Base-by-base conservation (phyloP, 2,329 filamentous ascomycete genomes). In the Colletotrichum orchidophilum region DNA sequence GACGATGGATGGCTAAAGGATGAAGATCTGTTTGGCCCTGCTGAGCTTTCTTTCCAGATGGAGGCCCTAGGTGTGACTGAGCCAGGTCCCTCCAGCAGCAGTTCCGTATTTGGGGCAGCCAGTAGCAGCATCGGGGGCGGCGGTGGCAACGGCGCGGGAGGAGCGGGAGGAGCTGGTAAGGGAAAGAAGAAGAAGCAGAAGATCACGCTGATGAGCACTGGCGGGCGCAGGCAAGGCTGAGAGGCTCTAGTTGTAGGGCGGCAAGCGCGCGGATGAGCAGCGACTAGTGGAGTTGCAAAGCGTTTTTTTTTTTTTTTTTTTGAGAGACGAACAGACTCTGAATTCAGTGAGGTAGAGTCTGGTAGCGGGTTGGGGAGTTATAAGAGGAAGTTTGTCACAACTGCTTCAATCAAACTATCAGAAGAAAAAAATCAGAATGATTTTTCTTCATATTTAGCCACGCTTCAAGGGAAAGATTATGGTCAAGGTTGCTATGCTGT, bases 1-100 rank as follows among this genome's bases (percentile, higher is more conserved):
- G 90, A 95, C 73, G 95, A 98, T 78, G 96, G 95, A 0, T 98
- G 95, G 95, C 84, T 96, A 18, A 91, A 93, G 75, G 94, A 92
- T 1, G 94, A 97, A 76, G 91, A 92, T 68, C 90, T 97, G 67
- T 79, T 97, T 18, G 84, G 81, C 1, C 83, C 83, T 4, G 87
- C 89, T 1, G 92, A 94, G 66, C 77, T 91, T 5, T 85, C 88
- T 15, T 79, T 87, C 76, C 88, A 91, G 79, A 84, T 91, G 76
- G 86, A 90, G 76, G 88, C 88, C 2, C 78, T 89, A 63, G 79
- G 86, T 24, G 72, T 86, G 59, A 79, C 85, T 53, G 68, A 71
- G 3, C 15, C 68, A 21, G 52, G 68, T 5, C 73, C 75, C 6
- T 72, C 64, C 8, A 63, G 52, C 52, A 70, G 72, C n/a, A 66